Evolutionary conservation across 805 yeast genomes (phyloP).

Genomic region (Saccharomycopsis selenospora): DNA sequence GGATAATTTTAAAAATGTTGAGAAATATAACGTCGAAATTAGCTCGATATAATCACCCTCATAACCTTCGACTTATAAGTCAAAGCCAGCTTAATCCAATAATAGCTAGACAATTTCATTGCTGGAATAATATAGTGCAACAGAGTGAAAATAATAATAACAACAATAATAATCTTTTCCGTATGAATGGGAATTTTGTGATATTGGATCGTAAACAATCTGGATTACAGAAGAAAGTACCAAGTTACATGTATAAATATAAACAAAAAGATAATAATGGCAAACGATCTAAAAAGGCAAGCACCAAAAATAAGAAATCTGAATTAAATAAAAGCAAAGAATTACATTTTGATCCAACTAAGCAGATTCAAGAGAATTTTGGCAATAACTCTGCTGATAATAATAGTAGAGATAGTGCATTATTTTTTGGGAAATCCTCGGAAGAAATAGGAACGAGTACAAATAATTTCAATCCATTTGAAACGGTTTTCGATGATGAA

Average conservation of each 20-base stretch:
- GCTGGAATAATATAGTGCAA: neutral
- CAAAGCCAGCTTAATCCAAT: neutral
- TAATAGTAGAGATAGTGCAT: neutral
- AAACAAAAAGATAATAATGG: neutral
- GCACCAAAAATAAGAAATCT: neutral
- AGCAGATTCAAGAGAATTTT: neutral
- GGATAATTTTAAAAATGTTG: too few species aligned
- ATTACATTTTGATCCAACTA: neutral
- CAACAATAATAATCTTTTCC: neutral
- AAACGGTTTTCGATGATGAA: slow-evolving; percentile 1
- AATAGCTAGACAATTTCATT: neutral
- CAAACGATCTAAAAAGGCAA: neutral
- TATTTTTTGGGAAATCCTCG: too few species aligned
- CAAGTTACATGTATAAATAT: neutral
- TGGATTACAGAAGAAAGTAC: neutral
- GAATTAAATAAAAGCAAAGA: neutral
- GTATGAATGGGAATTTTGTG: too few species aligned
- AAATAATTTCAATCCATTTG: neutral
- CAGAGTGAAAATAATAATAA: neutral
- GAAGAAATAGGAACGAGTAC: too few species aligned
- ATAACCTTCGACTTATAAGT: neutral
- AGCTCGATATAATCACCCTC: neutral
- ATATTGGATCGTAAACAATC: neutral
- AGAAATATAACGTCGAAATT: neutral
- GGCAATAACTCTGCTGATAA: neutral